phyloP scores from a whole-genome alignment of 1,284 basidiomycete species.

The Ceratobasidium sp. region DNA sequence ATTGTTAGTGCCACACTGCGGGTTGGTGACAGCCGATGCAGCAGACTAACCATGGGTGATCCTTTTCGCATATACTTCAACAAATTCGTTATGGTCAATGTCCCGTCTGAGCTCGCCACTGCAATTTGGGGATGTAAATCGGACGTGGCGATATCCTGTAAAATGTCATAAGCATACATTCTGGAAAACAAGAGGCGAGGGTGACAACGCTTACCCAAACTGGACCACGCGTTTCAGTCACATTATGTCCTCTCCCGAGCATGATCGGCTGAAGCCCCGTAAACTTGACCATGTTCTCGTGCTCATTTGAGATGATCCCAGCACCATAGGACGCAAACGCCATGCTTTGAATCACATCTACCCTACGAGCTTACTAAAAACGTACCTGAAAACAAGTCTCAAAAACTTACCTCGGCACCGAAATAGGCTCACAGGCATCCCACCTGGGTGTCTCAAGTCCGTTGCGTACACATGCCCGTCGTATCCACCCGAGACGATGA shows the following conservation, averaged over 20 bases:
- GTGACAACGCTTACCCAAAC: conserved; percentile 73
- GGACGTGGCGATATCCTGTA: conserved; percentile 77
- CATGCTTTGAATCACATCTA: conserved; percentile 78
- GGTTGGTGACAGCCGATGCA: background rate
- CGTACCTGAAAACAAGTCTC: background rate
- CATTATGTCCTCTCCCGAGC: conserved; percentile 77
- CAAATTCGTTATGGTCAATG: conserved; percentile 77
- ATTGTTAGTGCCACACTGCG: background rate
- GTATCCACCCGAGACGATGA: conserved; percentile 80
- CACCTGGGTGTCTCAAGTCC: conserved; percentile 76
- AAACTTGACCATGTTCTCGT: conserved; percentile 80
- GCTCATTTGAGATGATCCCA: conserved; percentile 78
- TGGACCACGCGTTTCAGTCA: conserved; percentile 80
- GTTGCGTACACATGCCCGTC: conserved; percentile 80
- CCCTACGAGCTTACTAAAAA: conserved; percentile 55
- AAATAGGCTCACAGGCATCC: conserved; percentile 68
- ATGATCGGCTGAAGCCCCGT: conserved; percentile 77
- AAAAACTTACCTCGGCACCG: conserved; percentile 69
- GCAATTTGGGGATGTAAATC: conserved; percentile 90
- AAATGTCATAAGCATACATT: background rate
- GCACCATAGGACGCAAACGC: conserved; percentile 74
- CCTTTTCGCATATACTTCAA: conserved; percentile 76
- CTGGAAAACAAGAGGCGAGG: conserved; percentile 1
- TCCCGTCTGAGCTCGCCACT: conserved; percentile 84
- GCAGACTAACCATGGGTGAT: conserved; percentile 70